phyloP scores from a whole-genome alignment of 2,329 filamentous ascomycete genomes.

The Cryphonectria parasitica region DNA sequence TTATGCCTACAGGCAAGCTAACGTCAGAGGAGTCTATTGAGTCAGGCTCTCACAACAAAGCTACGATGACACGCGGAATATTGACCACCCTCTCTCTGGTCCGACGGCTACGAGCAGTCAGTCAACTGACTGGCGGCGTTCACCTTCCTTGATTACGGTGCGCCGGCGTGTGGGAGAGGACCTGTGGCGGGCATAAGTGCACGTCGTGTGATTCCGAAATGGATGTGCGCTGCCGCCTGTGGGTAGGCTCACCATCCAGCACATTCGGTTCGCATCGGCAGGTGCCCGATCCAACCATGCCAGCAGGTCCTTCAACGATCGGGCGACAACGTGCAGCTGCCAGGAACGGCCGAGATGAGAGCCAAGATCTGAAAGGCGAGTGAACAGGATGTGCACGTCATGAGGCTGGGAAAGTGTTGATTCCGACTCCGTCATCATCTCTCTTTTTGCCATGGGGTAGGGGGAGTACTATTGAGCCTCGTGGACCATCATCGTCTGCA shows the following conservation, averaged over 20 bases:
- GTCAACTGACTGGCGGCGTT: background rate
- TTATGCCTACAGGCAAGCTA: background rate
- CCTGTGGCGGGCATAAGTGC: background rate
- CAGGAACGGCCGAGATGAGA: background rate
- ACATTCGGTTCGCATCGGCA: background rate
- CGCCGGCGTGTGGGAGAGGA: background rate
- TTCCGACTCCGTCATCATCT: background rate
- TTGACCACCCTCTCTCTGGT: background rate
- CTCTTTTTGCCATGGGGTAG: background rate
- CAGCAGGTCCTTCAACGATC: background rate
- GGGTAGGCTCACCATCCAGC: background rate
- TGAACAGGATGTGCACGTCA: background rate
- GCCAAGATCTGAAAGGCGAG: background rate
- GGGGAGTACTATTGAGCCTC: background rate
- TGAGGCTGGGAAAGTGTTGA: background rate
- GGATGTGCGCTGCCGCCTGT: background rate
- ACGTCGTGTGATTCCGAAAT: background rate
- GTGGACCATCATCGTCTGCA: background rate
- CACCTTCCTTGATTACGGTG: background rate
- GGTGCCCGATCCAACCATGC: background rate
- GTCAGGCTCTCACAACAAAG: background rate
- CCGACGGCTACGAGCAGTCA: background rate
- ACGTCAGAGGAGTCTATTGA: background rate
- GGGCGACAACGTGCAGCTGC: background rate
- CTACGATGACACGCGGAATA: background rate